Percentiles rank a stretch among this genome's conserved stretches.
Evolutionary conservation across 371 early-diverging fungal genomes (phyloP).

Genomic region (Actinomortierella wolfii): DNA sequence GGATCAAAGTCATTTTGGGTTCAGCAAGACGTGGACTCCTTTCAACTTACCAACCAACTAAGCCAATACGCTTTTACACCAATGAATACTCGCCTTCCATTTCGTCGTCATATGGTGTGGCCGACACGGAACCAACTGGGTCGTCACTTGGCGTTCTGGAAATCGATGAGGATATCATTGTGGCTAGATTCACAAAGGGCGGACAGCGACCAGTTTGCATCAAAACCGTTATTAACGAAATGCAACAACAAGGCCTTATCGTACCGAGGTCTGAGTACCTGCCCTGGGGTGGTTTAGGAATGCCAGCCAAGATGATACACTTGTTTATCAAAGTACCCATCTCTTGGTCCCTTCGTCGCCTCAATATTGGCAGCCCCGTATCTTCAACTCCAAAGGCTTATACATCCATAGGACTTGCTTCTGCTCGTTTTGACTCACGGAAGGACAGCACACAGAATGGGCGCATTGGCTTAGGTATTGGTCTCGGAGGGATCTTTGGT

Average conservation of each 20-base stretch:
- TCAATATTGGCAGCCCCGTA: conserved; percentile 16
- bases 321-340: conserved; percentile 35
- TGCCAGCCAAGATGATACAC: conserved; percentile 39
- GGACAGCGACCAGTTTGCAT: conserved; percentile 23
- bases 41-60: conserved; percentile 18
- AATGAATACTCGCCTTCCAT: background rate
- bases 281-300: conserved; percentile 35
- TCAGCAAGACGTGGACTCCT: conserved; percentile 35
- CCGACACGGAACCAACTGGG: conserved; percentile 27
- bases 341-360: conserved; percentile 11
- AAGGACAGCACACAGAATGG: conserved; percentile 10
- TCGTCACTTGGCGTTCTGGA: conserved; percentile 30
- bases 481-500: conserved; percentile 9
- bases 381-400: conserved; percentile 8
- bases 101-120: background rate
- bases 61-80: conserved; percentile 1
- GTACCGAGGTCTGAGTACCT: conserved; percentile 32
- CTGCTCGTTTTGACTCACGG: conserved; percentile 9
- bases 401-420: conserved; percentile 5
- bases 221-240: conserved; percentile 26
- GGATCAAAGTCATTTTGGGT: conserved; percentile 29
- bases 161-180: conserved; percentile 28
- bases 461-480: conserved; percentile 11
- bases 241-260: conserved; percentile 22
- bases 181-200: conserved; percentile 20